phyloP scores from a whole-genome alignment of 371 early-diverging fungal species.

The Apophysomyces sp. region DNA sequence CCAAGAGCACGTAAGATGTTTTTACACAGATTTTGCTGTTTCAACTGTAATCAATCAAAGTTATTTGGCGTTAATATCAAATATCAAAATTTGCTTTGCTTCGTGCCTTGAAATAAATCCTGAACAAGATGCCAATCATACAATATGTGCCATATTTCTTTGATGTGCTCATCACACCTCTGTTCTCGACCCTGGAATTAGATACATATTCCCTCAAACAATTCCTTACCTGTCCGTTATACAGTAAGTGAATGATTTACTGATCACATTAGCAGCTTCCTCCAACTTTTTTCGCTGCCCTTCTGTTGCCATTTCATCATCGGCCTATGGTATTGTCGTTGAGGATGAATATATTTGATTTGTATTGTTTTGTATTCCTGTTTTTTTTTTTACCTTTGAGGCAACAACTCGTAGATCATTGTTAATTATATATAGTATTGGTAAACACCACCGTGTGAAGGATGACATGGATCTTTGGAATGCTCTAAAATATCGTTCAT shows the following conservation, averaged over 20 bases:
- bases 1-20: conserved; percentile 80
- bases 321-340: conserved; percentile 47
- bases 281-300: conserved; percentile 66
- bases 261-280: conserved; percentile 82
- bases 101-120: conserved; percentile 81
- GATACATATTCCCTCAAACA: neutral
- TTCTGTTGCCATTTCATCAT: conserved; percentile 34
- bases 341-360: neutral
- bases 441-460: conserved; percentile 52
- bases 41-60: conserved; percentile 39
- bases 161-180: conserved; percentile 53
- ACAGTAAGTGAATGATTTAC: conserved; percentile 84
- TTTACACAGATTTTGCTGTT: conserved; percentile 79
- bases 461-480: conserved; percentile 47
- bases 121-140: conserved; percentile 80
- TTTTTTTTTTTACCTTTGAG: conserved; percentile 22
- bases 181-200: conserved; percentile 3
- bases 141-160: conserved; percentile 91
- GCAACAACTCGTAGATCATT: conserved; percentile 54
- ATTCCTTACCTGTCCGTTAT: conserved; percentile 74
- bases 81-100: neutral
- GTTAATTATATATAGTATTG: conserved; percentile 54
- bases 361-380: too few relatives aligned
- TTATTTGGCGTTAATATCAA: neutral
- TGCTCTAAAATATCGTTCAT: conserved; percentile 15